Conservation (phyloP, 345 rosid species). For the Rhodamnia rubescens region DNA sequence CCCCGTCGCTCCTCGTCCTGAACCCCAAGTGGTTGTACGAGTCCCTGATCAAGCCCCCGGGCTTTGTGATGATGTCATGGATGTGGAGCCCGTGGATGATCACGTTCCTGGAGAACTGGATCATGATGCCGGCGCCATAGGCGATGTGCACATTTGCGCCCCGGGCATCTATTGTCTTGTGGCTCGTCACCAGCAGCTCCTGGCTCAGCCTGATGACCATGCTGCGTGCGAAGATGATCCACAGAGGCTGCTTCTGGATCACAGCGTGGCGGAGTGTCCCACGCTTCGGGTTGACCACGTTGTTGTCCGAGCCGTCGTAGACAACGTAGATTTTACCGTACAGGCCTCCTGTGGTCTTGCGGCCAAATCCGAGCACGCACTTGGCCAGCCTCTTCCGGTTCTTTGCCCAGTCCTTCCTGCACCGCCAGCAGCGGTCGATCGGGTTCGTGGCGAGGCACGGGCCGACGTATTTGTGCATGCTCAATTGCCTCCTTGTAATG, state of each 20-base stretch:
- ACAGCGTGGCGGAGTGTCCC: slow-evolving; percentile 78
- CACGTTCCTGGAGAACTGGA: slow-evolving; percentile 57
- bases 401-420: slow-evolving; percentile 19
- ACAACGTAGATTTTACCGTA: slow-evolving; percentile 44
- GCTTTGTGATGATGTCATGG: slow-evolving; percentile 24
- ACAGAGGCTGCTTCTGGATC: slow-evolving; percentile 49
- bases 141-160: slow-evolving; percentile 57
- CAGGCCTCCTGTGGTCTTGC: slow-evolving; percentile 51
- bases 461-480: background rate
- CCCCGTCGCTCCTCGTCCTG: slow-evolving; percentile 21
- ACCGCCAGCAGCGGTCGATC: slow-evolving; percentile 40
- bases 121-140: slow-evolving; percentile 47
- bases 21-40: slow-evolving; percentile 42
- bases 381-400: slow-evolving; percentile 36
- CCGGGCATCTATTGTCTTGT: slow-evolving; percentile 78
- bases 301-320: slow-evolving; percentile 36
- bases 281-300: slow-evolving; percentile 39
- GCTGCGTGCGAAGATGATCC: slow-evolving; percentile 57
- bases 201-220: slow-evolving; percentile 55
- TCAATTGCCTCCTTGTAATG: slow-evolving; percentile 16
- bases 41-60: slow-evolving; percentile 67
- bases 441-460: slow-evolving; percentile 26
- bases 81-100: slow-evolving; percentile 55
- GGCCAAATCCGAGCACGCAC: slow-evolving; percentile 67
- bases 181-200: slow-evolving; percentile 36